Evolutionary conservation across 2,329 filamentous ascomycete species (phyloP).

Genomic region (Chlorencoelia australis): DNA sequence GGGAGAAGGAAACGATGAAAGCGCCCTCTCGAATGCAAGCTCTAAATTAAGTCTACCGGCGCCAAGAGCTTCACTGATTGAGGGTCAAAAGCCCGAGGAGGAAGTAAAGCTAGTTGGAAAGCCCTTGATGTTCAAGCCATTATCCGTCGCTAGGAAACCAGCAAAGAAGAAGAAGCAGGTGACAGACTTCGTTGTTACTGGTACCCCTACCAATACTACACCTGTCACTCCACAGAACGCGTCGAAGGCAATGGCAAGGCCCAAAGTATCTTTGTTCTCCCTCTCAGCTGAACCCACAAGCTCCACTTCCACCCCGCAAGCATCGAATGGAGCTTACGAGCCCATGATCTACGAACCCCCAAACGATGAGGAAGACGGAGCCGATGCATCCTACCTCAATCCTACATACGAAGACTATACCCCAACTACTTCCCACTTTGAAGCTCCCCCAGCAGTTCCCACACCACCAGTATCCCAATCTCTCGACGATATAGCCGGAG

Average conservation of each 20-base stretch:
- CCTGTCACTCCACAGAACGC: slow-evolving; percentile 4
- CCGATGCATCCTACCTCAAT: slow-evolving; percentile 11
- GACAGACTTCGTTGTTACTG: slow-evolving; percentile 14
- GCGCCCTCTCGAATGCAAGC: slow-evolving; percentile 19
- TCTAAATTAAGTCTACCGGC: slow-evolving; percentile 30
- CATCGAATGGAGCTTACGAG: slow-evolving; percentile 34
- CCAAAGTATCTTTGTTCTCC: slow-evolving; percentile 63
- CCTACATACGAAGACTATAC: slow-evolving; percentile 25
- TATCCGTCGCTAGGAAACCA: slow-evolving; percentile 71
- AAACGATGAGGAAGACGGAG: slow-evolving; percentile 9
- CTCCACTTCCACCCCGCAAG: slow-evolving; percentile 1
- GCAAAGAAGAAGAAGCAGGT: slow-evolving; percentile 49
- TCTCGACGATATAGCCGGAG: slow-evolving; percentile 61
- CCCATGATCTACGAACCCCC: slow-evolving; percentile 36
- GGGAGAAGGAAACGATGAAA: slow-evolving; percentile 17
- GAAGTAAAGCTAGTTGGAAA: slow-evolving; percentile 66
- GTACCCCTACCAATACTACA: slow-evolving; percentile 14
- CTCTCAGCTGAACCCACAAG: slow-evolving; percentile 35
- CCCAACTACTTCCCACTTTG: slow-evolving; percentile 15
- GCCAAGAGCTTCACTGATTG: slow-evolving; percentile 42
- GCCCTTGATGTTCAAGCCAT: slow-evolving; percentile 76
- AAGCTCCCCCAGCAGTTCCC: slow-evolving; percentile 18
- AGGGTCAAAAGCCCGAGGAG: slow-evolving; percentile 45
- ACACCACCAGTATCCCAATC: slow-evolving; percentile 35
- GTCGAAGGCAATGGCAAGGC: slow-evolving; percentile 33